Conservation (phyloP, 2,329 filamentous ascomycete species). For the Didymosphaeria variabile region DNA sequence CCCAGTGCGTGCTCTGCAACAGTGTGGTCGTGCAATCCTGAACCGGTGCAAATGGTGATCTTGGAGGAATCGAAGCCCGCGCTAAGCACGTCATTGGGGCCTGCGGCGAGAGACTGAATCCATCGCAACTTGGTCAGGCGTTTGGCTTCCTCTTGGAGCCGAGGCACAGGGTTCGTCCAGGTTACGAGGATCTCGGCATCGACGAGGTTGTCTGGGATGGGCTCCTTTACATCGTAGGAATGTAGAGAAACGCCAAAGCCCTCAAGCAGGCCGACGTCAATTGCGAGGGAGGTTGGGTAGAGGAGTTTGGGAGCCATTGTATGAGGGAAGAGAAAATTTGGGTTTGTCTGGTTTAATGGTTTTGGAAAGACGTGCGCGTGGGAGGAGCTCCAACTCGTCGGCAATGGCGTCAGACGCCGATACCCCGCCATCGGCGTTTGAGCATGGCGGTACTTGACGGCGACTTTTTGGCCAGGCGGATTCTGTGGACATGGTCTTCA, state of each 20-base stretch:
- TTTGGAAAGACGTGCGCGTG: background rate
- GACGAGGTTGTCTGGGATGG: slow-evolving; percentile 65
- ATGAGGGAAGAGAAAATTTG: background rate
- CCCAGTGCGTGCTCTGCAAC: slow-evolving; percentile 72
- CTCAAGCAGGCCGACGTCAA: slow-evolving; percentile 64
- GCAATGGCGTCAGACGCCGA: slow-evolving; percentile 11
- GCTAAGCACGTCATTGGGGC: slow-evolving; percentile 70
- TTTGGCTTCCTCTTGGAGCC: slow-evolving; percentile 66
- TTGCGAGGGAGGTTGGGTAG: slow-evolving; percentile 69
- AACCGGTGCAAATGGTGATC: slow-evolving; percentile 67
- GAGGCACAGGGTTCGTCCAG: slow-evolving; percentile 67
- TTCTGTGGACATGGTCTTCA: background rate
- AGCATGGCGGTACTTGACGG: slow-evolving; percentile 5
- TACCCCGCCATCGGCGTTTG: slow-evolving; percentile 19
- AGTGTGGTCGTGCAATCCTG: slow-evolving; percentile 70
- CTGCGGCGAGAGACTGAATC: slow-evolving; percentile 73
- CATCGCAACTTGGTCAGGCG: slow-evolving; percentile 67
- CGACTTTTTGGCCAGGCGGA: background rate
- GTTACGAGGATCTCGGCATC: slow-evolving; percentile 70
- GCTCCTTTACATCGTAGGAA: slow-evolving; percentile 66
- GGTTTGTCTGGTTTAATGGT: background rate
- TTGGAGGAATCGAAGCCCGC: slow-evolving; percentile 66
- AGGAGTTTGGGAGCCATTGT: slow-evolving; percentile 63
- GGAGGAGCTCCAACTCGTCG: background rate
- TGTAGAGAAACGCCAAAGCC: slow-evolving; percentile 68